phyloP scores from a whole-genome alignment of 192 early-diverging fungal species.

The Coemansia sp. region DNA sequence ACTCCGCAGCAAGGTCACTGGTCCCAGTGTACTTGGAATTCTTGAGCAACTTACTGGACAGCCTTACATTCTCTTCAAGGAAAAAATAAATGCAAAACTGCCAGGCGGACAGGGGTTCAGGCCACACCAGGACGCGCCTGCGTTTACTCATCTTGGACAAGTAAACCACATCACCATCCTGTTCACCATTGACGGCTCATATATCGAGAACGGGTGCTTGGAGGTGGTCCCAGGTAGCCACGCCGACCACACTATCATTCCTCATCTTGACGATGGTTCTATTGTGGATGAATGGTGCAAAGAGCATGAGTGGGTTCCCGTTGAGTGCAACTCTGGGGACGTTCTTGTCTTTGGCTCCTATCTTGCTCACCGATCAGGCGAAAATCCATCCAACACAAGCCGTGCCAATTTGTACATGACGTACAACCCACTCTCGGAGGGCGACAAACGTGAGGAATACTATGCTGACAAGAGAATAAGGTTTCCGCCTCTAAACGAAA shows the following conservation, averaged over 20 bases:
- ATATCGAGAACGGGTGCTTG: conserved; percentile 60
- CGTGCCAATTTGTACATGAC: conserved; percentile 64
- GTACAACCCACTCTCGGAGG: conserved; percentile 59
- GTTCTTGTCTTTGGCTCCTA: conserved; percentile 65
- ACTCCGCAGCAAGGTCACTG: conserved; percentile 52
- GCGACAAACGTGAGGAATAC: conserved; percentile 61
- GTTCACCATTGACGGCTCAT: conserved; percentile 61
- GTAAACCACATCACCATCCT: conserved; percentile 59
- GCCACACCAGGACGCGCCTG: conserved; percentile 64
- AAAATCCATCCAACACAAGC: conserved; percentile 53
- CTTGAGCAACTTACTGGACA: conserved; percentile 58
- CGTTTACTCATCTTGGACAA: conserved; percentile 62
- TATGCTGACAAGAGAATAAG: conserved; percentile 59
- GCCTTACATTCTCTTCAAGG: conserved; percentile 62
- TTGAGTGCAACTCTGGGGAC: conserved; percentile 61
- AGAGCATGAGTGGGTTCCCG: conserved; percentile 56
- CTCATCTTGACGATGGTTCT: conserved; percentile 51
- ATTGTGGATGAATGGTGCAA: conserved; percentile 57
- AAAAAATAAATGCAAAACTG: conserved; percentile 65
- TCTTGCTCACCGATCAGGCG: conserved; percentile 59
- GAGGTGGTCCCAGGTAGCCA: conserved; percentile 61
- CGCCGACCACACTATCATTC: conserved; percentile 31
- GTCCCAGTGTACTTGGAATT: conserved; percentile 49
- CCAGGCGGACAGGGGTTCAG: conserved; percentile 63
- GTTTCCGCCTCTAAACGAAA: conserved; percentile 62